Percentiles rank a stretch among this genome's conserved stretches.
Evolutionary conservation across 352 stramenopile genomes (phyloP).

Genomic region (Phytophthora cryptogea): DNA sequence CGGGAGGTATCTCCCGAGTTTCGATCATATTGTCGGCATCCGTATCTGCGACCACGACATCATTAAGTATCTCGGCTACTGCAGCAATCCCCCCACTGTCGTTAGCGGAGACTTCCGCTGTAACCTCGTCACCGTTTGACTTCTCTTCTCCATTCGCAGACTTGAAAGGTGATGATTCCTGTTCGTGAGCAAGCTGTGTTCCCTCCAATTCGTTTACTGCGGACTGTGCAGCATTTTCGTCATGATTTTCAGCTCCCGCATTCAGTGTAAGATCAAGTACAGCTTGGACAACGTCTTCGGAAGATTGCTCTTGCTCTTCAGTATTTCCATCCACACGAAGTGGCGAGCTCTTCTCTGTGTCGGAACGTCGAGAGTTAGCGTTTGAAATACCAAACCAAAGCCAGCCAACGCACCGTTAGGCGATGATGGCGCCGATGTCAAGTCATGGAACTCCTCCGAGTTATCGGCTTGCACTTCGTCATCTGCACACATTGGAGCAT

Average conservation of each 20-base stretch:
- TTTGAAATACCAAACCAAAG: neutral
- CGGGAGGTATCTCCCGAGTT: neutral
- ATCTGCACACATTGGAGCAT: conserved; percentile 1
- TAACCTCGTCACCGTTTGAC: neutral
- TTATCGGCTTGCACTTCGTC: conserved; percentile 21
- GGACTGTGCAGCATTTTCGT: conserved; percentile 1
- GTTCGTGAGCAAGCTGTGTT: neutral
- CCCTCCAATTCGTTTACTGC: neutral
- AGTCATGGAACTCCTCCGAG: conserved; percentile 27
- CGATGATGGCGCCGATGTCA: conserved; percentile 10
- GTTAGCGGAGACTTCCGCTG: neutral
- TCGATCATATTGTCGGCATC: neutral
- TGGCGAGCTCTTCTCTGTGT: neutral
- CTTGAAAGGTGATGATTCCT: neutral
- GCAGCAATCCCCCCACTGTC: neutral
- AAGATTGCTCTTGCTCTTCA: neutral
- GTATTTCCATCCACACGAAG: neutral
- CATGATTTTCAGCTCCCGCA: neutral
- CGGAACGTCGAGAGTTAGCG: neutral
- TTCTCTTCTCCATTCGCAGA: neutral
- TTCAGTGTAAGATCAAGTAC: conserved; percentile 25
- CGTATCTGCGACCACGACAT: conserved; percentile 2
- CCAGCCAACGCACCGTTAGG: conserved; percentile 11
- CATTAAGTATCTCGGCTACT: conserved; percentile 4
- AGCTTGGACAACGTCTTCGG: conserved; percentile 22